These are phyloP conservation scores for Arthroderma sp. DNA, from an alignment of 2,329 filamentous ascomycete species.

Conservation along the genomic window DNA sequence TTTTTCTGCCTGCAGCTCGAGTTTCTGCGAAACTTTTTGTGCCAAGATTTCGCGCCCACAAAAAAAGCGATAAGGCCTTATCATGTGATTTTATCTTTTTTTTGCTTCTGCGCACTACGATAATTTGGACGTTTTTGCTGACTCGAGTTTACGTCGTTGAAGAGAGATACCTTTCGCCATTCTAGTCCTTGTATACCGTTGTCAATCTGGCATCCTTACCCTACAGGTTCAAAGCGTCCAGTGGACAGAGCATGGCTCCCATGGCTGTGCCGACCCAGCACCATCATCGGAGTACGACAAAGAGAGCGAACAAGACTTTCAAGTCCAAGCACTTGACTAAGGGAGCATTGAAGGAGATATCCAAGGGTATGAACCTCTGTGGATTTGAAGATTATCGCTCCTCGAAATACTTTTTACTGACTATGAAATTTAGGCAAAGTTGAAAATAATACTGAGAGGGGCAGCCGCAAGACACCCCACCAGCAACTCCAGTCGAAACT, in stretches of 20 bases:
- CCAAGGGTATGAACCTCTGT: constrained; percentile 52
- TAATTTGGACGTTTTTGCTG: no score
- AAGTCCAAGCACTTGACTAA: constrained; percentile 89
- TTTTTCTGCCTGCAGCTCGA: neutral
- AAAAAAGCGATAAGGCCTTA: neutral
- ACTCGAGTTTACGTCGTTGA: neutral
- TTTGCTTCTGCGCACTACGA: neutral
- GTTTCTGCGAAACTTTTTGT: constrained; percentile 19
- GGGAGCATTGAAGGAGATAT: constrained; percentile 66
- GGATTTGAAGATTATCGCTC: no score
- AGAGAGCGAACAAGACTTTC: constrained; percentile 75
- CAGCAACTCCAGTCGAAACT: constrained; percentile 97
- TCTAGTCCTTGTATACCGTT: no score
- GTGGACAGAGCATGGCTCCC: constrained; percentile 57
- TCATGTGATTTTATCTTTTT: constrained; percentile 3
- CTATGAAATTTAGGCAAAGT: constrained; percentile 53
- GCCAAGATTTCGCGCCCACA: constrained; percentile 23
- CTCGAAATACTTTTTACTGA: constrained; percentile 1
- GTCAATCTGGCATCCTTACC: constrained; percentile 40
- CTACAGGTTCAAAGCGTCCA: constrained; percentile 68
- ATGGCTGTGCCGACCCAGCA: constrained; percentile 48
- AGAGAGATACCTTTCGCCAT: neutral
- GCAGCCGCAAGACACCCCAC: constrained; percentile 72
- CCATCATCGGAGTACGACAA: constrained; percentile 87
- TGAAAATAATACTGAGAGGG: constrained; percentile 50